These are phyloP conservation scores for Tagetes erecta DNA, from an alignment of 129 eudicot genomes.

Conservation along the genomic window DNA sequence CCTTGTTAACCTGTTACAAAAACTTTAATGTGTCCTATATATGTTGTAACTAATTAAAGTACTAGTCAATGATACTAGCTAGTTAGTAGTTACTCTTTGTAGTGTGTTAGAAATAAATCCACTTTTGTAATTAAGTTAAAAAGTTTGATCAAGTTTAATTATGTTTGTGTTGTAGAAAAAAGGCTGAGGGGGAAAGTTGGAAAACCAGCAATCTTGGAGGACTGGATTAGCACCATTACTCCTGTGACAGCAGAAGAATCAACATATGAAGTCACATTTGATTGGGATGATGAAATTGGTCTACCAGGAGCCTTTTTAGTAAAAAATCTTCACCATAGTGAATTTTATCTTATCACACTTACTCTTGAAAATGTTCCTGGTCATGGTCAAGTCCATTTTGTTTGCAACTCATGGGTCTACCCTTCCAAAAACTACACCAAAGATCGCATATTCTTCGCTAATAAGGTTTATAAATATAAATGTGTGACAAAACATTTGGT, in stretches of 20 bases:
- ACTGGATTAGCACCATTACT: conserved; percentile 47
- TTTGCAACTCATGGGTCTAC: conserved; percentile 70
- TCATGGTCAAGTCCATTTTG: conserved; percentile 57
- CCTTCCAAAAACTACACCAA: conserved; percentile 41
- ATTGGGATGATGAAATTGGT: conserved; percentile 56
- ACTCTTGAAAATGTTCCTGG: conserved; percentile 63
- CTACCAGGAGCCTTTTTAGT: conserved; percentile 62
- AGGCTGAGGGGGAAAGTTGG: conserved; percentile 48
- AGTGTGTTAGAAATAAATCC: background rate
- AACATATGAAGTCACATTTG: conserved; percentile 42
- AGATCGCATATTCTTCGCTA: conserved; percentile 59
- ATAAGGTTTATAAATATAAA: conserved; percentile 36
- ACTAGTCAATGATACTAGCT: no score
- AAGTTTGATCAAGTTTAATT: background rate
- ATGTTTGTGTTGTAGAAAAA: conserved; percentile 8
- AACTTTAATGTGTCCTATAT: no score
- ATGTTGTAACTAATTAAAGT: no score
- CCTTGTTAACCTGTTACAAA: no score
- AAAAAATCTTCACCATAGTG: conserved; percentile 48
- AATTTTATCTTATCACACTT: conserved; percentile 63
- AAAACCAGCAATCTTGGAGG: conserved; percentile 46
- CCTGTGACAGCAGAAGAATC: conserved; percentile 45
- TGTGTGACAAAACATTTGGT: background rate
- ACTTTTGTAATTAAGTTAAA: background rate
- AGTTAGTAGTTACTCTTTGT: no score